phyloP scores from a whole-genome alignment of 148 eudicot species.

The Silene latifolia region DNA sequence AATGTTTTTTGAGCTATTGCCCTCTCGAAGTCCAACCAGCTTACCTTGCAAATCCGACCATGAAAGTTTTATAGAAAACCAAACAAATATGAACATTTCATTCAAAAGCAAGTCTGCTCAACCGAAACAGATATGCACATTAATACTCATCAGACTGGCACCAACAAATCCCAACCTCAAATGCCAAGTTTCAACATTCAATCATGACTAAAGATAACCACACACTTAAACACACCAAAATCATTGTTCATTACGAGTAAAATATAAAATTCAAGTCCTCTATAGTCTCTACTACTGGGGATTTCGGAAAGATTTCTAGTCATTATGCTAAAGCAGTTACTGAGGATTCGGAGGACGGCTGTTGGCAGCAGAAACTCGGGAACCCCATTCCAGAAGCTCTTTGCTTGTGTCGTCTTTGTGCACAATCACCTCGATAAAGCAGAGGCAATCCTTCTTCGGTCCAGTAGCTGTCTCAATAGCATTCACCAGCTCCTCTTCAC shows the following conservation, averaged over 20 bases:
- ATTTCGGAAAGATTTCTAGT: neutral
- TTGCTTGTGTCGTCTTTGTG: constrained; percentile 86
- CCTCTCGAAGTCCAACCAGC: too few relatives aligned
- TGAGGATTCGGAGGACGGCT: constrained; percentile 16
- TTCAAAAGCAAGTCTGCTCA: too few relatives aligned
- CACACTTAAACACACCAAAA: neutral
- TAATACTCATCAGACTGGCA: neutral
- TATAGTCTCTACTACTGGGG: neutral
- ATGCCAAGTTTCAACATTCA: neutral
- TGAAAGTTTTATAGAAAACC: too few relatives aligned
- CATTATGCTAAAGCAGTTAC: neutral
- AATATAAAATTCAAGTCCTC: too few relatives aligned
- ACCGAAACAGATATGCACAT: neutral
- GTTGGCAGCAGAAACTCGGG: constrained; percentile 46
- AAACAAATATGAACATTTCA: too few relatives aligned
- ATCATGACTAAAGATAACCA: neutral
- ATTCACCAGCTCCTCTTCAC: constrained; percentile 59
- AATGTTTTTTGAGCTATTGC: too few relatives aligned
- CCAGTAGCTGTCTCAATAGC: constrained; percentile 60
- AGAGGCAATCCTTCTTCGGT: constrained; percentile 50
- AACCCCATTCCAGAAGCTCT: constrained; percentile 89
- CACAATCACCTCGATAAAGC: constrained; percentile 65
- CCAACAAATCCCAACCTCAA: neutral
- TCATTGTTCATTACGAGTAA: too few relatives aligned
- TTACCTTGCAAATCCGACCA: too few relatives aligned